phyloP scores from a whole-genome alignment of 345 rosid species.

The Cardamine occulta region DNA sequence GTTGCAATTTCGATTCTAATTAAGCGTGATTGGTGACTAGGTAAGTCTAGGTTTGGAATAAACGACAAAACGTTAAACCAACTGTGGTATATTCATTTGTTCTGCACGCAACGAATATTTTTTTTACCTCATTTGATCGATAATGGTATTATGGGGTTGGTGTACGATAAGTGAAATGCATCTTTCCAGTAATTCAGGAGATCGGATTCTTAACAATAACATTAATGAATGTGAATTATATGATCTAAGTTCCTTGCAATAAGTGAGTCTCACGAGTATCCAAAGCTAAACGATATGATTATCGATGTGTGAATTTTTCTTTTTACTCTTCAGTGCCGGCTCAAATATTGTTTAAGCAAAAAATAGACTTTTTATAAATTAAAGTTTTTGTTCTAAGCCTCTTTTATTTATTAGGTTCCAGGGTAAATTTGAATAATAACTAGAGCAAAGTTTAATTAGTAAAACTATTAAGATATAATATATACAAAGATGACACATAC shows the following conservation, averaged over 20 bases:
- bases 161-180: neutral
- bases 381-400: too few species aligned
- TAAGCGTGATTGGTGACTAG: conserved; percentile 46
- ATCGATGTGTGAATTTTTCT: neutral
- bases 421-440: too few species aligned
- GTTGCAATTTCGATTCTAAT: conserved; percentile 40
- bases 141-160: neutral
- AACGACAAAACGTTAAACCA: conserved; percentile 51
- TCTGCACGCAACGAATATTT: neutral
- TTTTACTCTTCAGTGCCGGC: neutral
- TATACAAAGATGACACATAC: too few species aligned
- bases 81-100: neutral
- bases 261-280: neutral
- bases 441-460: too few species aligned
- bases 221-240: neutral
- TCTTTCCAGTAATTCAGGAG: neutral
- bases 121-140: conserved; percentile 9
- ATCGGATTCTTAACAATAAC: neutral
- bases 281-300: neutral
- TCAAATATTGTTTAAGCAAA: too few species aligned
- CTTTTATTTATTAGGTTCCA: too few species aligned
- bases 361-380: too few species aligned
- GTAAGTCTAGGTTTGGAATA: conserved; percentile 24
- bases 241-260: neutral
- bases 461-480: too few species aligned